phyloP scores from a whole-genome alignment of 371 early-diverging fungal species.

The Mortierella sp. region DNA sequence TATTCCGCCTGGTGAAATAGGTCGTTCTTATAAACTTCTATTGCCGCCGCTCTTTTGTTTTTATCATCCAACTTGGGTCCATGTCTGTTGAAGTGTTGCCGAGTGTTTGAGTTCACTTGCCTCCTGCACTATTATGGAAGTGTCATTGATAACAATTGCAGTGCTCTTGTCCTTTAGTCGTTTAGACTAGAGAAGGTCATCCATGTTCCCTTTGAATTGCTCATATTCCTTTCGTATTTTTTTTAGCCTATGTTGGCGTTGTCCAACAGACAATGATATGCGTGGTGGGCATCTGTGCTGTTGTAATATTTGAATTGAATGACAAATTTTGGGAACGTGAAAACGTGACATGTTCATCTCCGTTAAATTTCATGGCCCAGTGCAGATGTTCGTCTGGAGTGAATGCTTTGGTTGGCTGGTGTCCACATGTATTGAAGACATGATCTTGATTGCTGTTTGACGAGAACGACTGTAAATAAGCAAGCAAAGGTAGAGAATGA shows the following conservation, averaged over 20 bases:
- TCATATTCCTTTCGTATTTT: conserved; percentile 10
- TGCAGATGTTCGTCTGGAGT: conserved; percentile 6
- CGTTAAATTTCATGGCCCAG: conserved; percentile 9
- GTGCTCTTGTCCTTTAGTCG: conserved; percentile 20
- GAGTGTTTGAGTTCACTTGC: conserved; percentile 11
- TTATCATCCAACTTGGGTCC: background rate
- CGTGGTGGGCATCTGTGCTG: conserved; percentile 17
- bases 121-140: conserved; percentile 17
- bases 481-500: no score
- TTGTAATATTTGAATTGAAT: conserved; percentile 14
- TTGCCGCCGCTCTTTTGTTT: background rate
- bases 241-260: background rate
- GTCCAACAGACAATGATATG: conserved; percentile 7
- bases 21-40: conserved; percentile 5
- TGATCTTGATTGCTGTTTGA: conserved; percentile 5
- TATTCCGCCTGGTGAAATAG: no score
- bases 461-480: no score
- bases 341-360: conserved; percentile 14
- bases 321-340: conserved; percentile 14
- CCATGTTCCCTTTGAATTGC: conserved; percentile 12
- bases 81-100: background rate
- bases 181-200: conserved; percentile 19
- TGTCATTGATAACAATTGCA: background rate
- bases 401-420: background rate
- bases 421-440: conserved; percentile 17